Evolutionary conservation across 768 basidiomycete species (phyloP).

Genomic region (Hypsizygus marmoreus): DNA sequence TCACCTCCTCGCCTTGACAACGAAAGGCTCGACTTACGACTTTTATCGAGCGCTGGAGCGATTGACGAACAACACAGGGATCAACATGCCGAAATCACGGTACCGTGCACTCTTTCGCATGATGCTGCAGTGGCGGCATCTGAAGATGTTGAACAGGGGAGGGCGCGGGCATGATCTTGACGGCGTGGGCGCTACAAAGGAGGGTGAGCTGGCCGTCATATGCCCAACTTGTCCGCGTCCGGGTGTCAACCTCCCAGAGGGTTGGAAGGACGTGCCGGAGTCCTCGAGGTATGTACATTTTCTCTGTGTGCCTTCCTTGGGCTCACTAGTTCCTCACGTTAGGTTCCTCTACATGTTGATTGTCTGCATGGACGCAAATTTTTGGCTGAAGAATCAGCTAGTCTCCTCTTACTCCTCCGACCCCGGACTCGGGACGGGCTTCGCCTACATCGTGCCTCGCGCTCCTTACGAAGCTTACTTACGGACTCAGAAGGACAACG

Average conservation of each 20-base stretch:
- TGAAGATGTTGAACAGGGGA: slow-evolving; percentile 21
- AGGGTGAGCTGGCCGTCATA: slow-evolving; percentile 22
- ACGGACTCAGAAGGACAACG: no score
- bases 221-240: slow-evolving; percentile 32
- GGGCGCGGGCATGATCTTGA: slow-evolving; percentile 20
- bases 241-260: slow-evolving; percentile 22
- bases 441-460: no score
- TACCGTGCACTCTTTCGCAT: slow-evolving; percentile 20
- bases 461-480: no score
- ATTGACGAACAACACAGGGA: slow-evolving; percentile 27
- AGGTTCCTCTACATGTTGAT: no score
- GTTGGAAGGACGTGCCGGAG: slow-evolving; percentile 16
- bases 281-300: no score
- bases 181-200: slow-evolving; percentile 19
- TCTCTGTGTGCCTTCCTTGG: no score
- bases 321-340: no score
- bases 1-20: slow-evolving; percentile 23
- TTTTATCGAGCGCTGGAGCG: slow-evolving; percentile 27
- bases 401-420: no score
- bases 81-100: neutral
- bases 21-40: slow-evolving; percentile 31
- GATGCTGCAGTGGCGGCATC: no score
- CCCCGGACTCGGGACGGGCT: no score
- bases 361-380: no score
- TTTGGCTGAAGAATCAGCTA: no score